Evolutionary conservation across 78 protist species (phyloP), one percentile per base, ranked within the genome.

Genomic region (Trichosphaerium sp.): DNA sequence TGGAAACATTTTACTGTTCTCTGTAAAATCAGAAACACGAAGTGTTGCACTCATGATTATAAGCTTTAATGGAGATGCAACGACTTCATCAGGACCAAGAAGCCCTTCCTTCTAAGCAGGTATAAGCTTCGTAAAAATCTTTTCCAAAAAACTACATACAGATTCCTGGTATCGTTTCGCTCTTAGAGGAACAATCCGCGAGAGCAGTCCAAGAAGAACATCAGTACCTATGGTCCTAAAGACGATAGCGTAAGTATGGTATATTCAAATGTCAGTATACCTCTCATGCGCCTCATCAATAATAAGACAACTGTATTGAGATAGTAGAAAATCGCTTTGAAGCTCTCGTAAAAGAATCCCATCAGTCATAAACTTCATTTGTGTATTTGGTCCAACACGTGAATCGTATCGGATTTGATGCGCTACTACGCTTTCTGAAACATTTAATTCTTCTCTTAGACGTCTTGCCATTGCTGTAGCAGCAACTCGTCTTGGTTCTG

Each of bases 401-500:
- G 62, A 34, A 35, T 94, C 98, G 67, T 86, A 90, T 15, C 99
- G 76, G 39, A 96, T 78, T 41, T 56, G 48, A 43, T 18, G 69
- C 28, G 55, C 40, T 0, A n/a, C 12, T 68, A 15, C 4, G 3
- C 7, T 18, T 11, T 8, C 21, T 10, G 34, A 64, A 4, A 69
- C 34, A 48, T 80, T 71, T 6, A 97, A 34, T 64, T 98, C 99
- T 7, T 78, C 42, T 0, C 96, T 95, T 0, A 98, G 98, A 14
- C 99, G 80, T 63, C 31, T 37, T 7, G 97, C 87, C 48, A 92
- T 80, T 23, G 82, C 58, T 10, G 91, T 52, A 10, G 99, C 99
- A 3, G 99, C 99, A 3, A 98, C 98, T 1, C 99, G 79, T 7
- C 99, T 76, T 1, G 99, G 99, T 76, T 98, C 92, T 4, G 99